Base-by-base conservation (phyloP, 495 filamentous ascomycete species). In the Choiromyces venosus region DNA sequence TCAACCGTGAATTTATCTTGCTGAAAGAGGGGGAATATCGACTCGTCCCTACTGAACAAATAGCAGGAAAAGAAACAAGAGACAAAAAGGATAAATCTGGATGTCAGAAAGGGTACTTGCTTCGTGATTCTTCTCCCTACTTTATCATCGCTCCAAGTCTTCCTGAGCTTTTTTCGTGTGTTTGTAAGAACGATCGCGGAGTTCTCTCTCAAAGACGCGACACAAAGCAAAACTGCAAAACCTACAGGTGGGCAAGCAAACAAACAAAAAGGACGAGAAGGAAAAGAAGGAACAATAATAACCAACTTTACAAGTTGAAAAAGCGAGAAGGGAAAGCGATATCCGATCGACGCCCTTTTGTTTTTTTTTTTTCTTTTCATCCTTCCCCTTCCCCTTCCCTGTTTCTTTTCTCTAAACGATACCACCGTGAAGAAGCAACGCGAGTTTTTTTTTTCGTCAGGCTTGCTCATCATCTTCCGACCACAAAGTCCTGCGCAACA, bases 31-130 rank as follows among this genome's bases (percentile, higher is more conserved):
- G 75, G 75, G 73, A 70, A 68, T 71, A 76, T 69, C 75, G 66
- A 77, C 75, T 77, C 71, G 76, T 70, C 75, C 71, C 75, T 70
- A 73, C 75, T 77, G 56, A 77, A 76, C 76, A 70, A 77, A 74
- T 52, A 77, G 74, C 75, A 33, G 71, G 46, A 71, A 70, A 77
- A 76, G 69, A 77, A 61, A 33, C 25, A 61, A 61, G 52, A 61
- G 52, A 61, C 52, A 61, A 61, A 33, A 61, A 77, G 74, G 74
- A 73, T 76, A 77, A 70, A 77, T 73, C 69, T 65, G 69, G 75
- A 77, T 77, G 76, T 76, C 76, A 66, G 74, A 70, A 73, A 69
- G 75, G 69, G 71, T 77, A 77, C 76, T 74, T 70, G 61, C 76
- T 77, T 77, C 69, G 75, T 77, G 75, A 77, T 64, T 77, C 52